A percentile compares a stretch with the other conserved stretches of the same genome.
Conservation (phyloP, 768 basidiomycete genomes). For the Rhodocollybia butyracea region DNA sequence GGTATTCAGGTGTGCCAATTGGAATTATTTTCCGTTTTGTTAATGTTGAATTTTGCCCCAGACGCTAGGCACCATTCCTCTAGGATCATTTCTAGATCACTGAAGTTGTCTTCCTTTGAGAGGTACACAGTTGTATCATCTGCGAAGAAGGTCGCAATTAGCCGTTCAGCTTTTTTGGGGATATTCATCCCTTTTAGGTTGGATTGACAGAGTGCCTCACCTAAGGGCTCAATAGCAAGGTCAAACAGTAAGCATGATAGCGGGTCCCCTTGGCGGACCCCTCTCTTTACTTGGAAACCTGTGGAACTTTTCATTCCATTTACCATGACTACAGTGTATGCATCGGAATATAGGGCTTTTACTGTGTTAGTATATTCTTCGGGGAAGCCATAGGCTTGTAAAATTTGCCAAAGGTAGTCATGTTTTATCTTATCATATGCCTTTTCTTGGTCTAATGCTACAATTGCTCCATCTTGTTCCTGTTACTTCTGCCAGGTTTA, state of each 20-base stretch:
- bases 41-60: conserved; percentile 16
- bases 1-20: conserved; percentile 6
- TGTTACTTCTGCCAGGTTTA: conserved; percentile 20
- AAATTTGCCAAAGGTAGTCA: too few species aligned
- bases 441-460: too few species aligned
- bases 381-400: conserved; percentile 24
- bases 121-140: too few species aligned
- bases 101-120: conserved; percentile 4
- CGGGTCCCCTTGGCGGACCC: conserved; percentile 29
- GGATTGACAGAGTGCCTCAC: conserved; percentile 13
- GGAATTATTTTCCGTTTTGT: conserved; percentile 23
- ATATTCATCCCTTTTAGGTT: conserved; percentile 16
- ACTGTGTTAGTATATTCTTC: conserved; percentile 24
- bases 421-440: too few species aligned
- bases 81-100: conserved; percentile 8
- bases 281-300: conserved; percentile 16
- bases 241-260: too few species aligned
- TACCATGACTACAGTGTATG: conserved; percentile 1
- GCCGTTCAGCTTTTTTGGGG: conserved; percentile 1
- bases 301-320: conserved; percentile 20
- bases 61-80: conserved; percentile 13
- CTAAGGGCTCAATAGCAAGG: conserved; percentile 28
- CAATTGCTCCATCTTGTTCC: too few species aligned
- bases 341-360: conserved; percentile 22
- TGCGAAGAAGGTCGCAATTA: conserved; percentile 21